Evolutionary conservation across 768 basidiomycete genomes (phyloP).

Genomic region (Panaeolus papilionaceus): DNA sequence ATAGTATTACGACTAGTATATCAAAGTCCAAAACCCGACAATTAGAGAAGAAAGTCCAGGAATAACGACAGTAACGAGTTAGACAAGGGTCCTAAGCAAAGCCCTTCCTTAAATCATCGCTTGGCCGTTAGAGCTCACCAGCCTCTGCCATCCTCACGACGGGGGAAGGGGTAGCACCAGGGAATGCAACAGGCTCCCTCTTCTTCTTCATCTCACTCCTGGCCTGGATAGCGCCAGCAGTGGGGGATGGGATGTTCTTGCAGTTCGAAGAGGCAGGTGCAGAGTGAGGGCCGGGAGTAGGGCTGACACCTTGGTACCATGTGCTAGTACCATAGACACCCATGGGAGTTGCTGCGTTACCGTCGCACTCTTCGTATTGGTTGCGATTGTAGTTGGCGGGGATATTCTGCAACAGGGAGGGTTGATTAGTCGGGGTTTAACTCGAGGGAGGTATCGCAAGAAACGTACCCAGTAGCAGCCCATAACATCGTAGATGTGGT

Average conservation of each 20-base stretch:
- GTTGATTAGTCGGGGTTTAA: neutral
- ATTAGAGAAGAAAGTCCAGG: neutral
- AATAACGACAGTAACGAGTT: neutral
- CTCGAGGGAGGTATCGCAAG: neutral
- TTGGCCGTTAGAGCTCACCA: neutral
- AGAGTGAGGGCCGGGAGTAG: constrained; percentile 65
- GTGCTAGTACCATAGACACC: constrained; percentile 78
- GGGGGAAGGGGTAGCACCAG: constrained; percentile 28
- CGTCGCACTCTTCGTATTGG: constrained; percentile 70
- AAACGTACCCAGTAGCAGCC: constrained; percentile 57
- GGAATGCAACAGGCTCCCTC: constrained; percentile 26
- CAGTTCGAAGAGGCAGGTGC: constrained; percentile 73
- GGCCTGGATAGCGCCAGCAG: constrained; percentile 34
- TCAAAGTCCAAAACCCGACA: neutral
- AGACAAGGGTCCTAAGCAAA: neutral
- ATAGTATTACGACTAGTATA: neutral
- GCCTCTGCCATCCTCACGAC: neutral
- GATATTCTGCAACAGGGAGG: constrained; percentile 62
- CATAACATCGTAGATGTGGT: constrained; percentile 81
- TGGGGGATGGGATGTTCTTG: constrained; percentile 43
- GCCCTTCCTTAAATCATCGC: neutral
- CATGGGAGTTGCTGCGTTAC: constrained; percentile 66
- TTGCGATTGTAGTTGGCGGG: constrained; percentile 69
- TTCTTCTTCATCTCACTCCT: constrained; percentile 25
- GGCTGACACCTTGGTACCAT: constrained; percentile 65